Evolutionary conservation across 306 rosid genomes (phyloP).

Genomic region (Rubus parviflorus): DNA sequence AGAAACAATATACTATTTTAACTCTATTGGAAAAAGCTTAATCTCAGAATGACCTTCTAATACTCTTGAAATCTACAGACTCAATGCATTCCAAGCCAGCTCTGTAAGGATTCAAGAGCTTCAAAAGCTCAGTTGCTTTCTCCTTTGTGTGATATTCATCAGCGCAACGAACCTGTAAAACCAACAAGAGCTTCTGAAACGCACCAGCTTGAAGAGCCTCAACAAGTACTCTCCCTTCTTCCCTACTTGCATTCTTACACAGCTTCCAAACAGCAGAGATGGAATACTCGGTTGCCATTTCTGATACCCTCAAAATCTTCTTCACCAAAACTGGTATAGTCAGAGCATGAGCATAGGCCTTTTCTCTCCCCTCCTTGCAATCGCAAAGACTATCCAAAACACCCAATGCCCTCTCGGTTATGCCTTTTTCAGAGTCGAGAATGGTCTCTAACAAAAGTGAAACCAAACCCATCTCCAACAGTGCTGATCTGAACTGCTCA

Average conservation of each 20-base stretch:
- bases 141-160: slow-evolving; percentile 51
- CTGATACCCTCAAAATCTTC: slow-evolving; percentile 62
- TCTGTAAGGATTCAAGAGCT: slow-evolving; percentile 64
- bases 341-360: slow-evolving; percentile 47
- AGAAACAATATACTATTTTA: background rate
- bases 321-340: slow-evolving; percentile 68
- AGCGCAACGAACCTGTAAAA: slow-evolving; percentile 60
- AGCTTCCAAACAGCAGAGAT: slow-evolving; percentile 61
- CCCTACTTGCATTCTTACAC: slow-evolving; percentile 38
- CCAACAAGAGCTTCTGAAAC: slow-evolving; percentile 67
- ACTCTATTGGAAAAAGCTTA: background rate
- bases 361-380: slow-evolving; percentile 46
- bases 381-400: slow-evolving; percentile 46
- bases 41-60: slow-evolving; percentile 57
- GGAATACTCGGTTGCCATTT: slow-evolving; percentile 50
- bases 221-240: slow-evolving; percentile 41
- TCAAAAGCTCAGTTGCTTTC: slow-evolving; percentile 64
- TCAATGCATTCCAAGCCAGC: slow-evolving; percentile 70
- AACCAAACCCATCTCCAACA: slow-evolving; percentile 51
- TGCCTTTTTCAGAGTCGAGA: slow-evolving; percentile 55
- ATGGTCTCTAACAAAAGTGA: slow-evolving; percentile 46
- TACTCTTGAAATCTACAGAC: slow-evolving; percentile 61
- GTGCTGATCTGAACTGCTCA: slow-evolving; percentile 30
- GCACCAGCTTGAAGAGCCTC: slow-evolving; percentile 81
- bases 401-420: slow-evolving; percentile 49